Evolutionary conservation across 176 grass and related monocot genomes (phyloP), one percentile per base, ranked within the genome.

Genomic region (Oryza brachyantha): DNA sequence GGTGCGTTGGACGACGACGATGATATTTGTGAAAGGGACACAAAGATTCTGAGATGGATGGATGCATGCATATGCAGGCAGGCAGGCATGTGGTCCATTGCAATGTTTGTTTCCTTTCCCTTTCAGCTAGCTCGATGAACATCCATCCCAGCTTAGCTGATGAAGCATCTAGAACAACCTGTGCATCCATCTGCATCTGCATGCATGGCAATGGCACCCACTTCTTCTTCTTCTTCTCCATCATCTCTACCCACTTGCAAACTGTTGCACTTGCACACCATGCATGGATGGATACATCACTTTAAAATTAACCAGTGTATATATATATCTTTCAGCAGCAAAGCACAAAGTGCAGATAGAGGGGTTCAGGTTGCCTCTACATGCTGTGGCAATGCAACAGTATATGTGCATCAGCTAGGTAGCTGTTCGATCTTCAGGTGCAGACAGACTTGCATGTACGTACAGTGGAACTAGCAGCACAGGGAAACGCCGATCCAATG

Each of bases 31-130:
- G 76, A 72, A 42, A 81, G 77, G 64, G 76, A 80, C 76, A 43
- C 16, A 34, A 79, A 80, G 84, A 83, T 70, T 54, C 69, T 61
- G 82, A 55, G 76, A 69, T 34, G 43, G 79, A 72, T 72, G 62
- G 64, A 40, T 80, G 35, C 3, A 35, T 38, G 45, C 41, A 13
- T 13, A 12, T 2, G 12, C 12, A n/a, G n/a, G 39, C 5, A 41
- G 3, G 13, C 41, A 50, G 14, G 5, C 19, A n/a, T 57, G 89
- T 87, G 84, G 88, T 87, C 84, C 88, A 84, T 26, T 22, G 26
- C 34, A 9, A 64, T 81, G 65, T 84, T 78, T 61, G 88, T 91
- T 91, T 91, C 88, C 88, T 91, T 84, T 91, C 88, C 84, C 81
- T 91, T 87, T 87, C 81, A 81, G 65, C 76, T 64, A 81, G 65